Conservation (phyloP, 495 filamentous ascomycete species). For the Pseudevernia furfuracea region DNA sequence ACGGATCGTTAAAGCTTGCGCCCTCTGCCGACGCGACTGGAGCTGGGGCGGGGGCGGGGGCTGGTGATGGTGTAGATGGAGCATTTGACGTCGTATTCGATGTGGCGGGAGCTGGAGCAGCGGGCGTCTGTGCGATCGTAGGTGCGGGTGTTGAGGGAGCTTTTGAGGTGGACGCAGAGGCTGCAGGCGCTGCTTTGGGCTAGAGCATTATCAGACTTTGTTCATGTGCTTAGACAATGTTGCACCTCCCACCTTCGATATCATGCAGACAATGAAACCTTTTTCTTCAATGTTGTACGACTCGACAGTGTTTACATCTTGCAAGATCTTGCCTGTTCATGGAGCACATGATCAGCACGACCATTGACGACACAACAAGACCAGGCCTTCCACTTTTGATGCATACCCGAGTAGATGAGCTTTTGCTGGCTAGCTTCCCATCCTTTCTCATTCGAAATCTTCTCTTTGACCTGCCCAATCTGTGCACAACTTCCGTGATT, state of each 20-base stretch:
- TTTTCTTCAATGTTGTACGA: conserved; percentile 98
- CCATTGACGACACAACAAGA: background rate
- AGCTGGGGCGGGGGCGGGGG: conserved; percentile 43
- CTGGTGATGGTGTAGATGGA: conserved; percentile 62
- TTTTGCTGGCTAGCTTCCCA: conserved; percentile 85
- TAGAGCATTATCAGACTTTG: conserved; percentile 23
- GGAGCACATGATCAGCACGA: conserved; percentile 12
- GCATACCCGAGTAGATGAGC: conserved; percentile 92
- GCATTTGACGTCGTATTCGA: conserved; percentile 41
- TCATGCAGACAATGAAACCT: conserved; percentile 96
- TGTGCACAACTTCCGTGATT: conserved; percentile 36
- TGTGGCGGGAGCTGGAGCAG: conserved; percentile 42
- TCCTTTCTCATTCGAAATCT: conserved; percentile 79
- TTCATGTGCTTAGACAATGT: conserved; percentile 16
- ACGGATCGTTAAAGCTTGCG: conserved; percentile 63
- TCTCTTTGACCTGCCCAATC: conserved; percentile 84
- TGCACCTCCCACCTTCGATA: conserved; percentile 66
- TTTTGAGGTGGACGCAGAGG: conserved; percentile 47
- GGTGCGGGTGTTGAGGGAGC: conserved; percentile 65
- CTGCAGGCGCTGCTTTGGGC: conserved; percentile 63
- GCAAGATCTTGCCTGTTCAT: conserved; percentile 81
- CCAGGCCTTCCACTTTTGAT: background rate
- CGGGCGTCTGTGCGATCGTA: conserved; percentile 50
- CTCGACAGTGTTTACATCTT: conserved; percentile 92
- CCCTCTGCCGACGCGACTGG: conserved; percentile 33